phyloP scores from a whole-genome alignment of 306 rosid species.

The Dryas drummondii region DNA sequence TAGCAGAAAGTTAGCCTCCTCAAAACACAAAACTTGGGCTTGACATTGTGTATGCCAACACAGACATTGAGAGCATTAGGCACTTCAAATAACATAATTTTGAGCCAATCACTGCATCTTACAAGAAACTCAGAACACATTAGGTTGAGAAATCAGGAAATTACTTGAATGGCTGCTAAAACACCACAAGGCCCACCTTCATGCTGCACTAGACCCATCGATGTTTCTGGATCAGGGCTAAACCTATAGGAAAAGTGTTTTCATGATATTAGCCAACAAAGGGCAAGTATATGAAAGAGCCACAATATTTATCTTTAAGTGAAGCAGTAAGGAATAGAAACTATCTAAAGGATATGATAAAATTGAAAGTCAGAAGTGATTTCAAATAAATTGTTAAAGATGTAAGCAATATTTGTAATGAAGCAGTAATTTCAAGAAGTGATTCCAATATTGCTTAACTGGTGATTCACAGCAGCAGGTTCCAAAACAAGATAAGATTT shows the following conservation, averaged over 20 bases:
- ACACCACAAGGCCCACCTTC: constrained; percentile 99
- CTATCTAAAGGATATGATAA: neutral
- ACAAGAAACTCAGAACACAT: constrained; percentile 21
- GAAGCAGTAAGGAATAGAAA: neutral
- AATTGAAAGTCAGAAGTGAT: neutral
- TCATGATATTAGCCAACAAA: constrained; percentile 35
- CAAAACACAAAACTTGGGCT: neutral
- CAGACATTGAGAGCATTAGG: constrained; percentile 13
- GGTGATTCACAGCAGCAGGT: neutral
- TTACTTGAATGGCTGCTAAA: constrained; percentile 97
- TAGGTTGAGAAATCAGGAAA: constrained; percentile 36
- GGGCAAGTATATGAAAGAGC: constrained; percentile 27
- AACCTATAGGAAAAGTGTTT: constrained; percentile 53
- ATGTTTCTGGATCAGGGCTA: constrained; percentile 82
- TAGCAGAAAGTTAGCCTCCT: neutral
- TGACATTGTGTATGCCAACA: neutral
- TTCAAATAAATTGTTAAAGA: neutral
- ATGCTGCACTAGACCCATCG: constrained; percentile 98
- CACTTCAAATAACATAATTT: constrained; percentile 7
- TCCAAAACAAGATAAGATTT: neutral
- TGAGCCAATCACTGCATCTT: constrained; percentile 18
- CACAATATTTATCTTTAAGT: neutral
- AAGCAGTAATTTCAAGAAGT: neutral
- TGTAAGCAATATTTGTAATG: neutral
- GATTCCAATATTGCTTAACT: neutral